Evolutionary conservation across 1,284 basidiomycete genomes (phyloP).

Genomic region (Rhodotorula mucilaginosa): DNA sequence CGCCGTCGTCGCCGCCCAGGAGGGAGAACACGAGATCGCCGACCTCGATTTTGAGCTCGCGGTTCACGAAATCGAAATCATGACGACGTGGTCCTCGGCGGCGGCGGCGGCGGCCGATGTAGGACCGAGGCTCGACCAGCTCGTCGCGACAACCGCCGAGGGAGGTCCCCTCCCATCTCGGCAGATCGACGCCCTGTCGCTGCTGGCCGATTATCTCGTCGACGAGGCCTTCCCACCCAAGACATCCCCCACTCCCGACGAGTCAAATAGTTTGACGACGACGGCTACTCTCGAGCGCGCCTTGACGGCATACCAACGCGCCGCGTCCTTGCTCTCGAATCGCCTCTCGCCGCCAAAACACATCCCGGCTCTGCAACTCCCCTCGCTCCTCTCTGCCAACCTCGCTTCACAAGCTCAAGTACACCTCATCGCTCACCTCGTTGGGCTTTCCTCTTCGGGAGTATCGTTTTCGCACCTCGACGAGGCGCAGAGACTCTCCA

Average conservation of each 20-base stretch:
- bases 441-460: background rate
- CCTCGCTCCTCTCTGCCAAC: slow-evolving; percentile 30
- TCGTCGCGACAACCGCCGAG: background rate
- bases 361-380: slow-evolving; percentile 22
- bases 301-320: slow-evolving; percentile 8
- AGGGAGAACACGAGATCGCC: background rate
- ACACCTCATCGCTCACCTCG: slow-evolving; percentile 24
- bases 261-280: background rate
- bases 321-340: slow-evolving; percentile 19
- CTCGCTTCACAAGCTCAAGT: slow-evolving; percentile 22
- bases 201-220: slow-evolving; percentile 28
- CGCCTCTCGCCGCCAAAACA: slow-evolving; percentile 29
- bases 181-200: slow-evolving; percentile 20
- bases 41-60: slow-evolving; percentile 26
- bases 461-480: slow-evolving; percentile 2
- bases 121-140: slow-evolving; percentile 1
- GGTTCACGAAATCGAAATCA: slow-evolving; percentile 3
- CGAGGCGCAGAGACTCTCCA: slow-evolving; percentile 14
- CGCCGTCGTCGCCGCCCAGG: background rate
- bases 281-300: slow-evolving; percentile 5
- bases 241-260: background rate
- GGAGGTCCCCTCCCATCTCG: background rate
- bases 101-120: slow-evolving; percentile 1
- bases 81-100: slow-evolving; percentile 2
- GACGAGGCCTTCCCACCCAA: slow-evolving; percentile 8